Conservation (phyloP, 192 early-diverging fungal species). For the Coemansia sp. region DNA sequence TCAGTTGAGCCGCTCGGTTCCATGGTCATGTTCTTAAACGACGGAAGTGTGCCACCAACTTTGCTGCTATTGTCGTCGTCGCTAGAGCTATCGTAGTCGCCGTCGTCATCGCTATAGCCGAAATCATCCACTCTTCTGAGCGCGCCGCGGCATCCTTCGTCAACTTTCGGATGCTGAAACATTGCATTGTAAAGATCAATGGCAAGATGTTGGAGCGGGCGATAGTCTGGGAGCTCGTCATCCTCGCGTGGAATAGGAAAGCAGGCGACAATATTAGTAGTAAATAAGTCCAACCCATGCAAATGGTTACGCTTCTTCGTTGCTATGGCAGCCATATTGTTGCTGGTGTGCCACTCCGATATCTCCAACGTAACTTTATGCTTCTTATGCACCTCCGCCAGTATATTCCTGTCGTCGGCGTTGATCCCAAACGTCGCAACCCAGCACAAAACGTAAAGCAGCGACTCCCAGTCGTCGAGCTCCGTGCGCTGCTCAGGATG, state of each 20-base stretch:
- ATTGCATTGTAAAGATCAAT: not conserved
- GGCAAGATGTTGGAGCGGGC: not conserved
- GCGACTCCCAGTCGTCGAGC: conserved; percentile 39
- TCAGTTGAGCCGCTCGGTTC: not conserved
- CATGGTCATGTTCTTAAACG: not conserved
- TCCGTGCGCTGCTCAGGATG: not conserved
- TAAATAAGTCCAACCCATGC: not conserved
- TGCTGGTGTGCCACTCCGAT: not conserved
- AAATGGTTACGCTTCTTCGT: not conserved
- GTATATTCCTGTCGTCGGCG: not conserved
- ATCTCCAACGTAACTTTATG: not conserved
- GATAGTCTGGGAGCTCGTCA: not conserved
- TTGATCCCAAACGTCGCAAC: conserved; percentile 23
- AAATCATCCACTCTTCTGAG: not conserved
- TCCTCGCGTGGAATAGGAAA: not conserved
- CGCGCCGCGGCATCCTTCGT: not conserved
- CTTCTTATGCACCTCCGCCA: not conserved
- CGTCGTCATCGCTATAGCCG: no score
- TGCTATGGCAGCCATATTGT: not conserved
- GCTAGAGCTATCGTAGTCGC: no score
- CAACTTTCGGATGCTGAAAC: not conserved
- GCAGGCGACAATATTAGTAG: not conserved
- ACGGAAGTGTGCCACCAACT: not conserved
- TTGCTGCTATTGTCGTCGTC: not conserved
- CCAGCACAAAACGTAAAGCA: conserved; percentile 34